Base-by-base conservation (phyloP, 179 eudicot species). In the Spinacia oleracea region DNA sequence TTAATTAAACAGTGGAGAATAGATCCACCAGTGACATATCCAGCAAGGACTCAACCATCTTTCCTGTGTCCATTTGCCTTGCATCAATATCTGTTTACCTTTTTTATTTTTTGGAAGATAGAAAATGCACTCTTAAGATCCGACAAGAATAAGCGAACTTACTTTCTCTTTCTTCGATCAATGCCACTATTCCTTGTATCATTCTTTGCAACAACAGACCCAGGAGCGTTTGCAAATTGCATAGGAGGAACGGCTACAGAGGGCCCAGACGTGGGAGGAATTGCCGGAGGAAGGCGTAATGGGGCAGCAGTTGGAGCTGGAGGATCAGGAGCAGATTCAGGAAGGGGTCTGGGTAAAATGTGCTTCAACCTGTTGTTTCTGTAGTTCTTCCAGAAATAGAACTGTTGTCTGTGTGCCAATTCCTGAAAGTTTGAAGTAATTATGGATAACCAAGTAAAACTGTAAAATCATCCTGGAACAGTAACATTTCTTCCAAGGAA, bases 121-220 rank as follows among this genome's bases (percentile, higher is more conserved):
- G 29, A n/a, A 62, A 58, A 3, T 29, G 40, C 0, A 46, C 27
- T 27, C 42, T 55, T 5, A 18, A 27, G 81, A 32, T 46, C 74
- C 71, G 3, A 75, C 25, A 50, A 64, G 29, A 68, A 48, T 21
- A 18, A 78, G 45, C 4, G 27, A 45, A 72, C 83, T 29, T 86
- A 93, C 98, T 95, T 95, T 81, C 97, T 90, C 91, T 93, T 95
- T 82, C 97, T 91, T 80, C 93, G 83, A 84, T 95, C 98, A 58
- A 85, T 74, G 55, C 84, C 90, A 72, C 86, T 86, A 59, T 81
- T 91, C 86, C 97, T 91, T 69, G 77, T 81, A 76, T 95, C 97
- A 84, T 80, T 91, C 81, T 89, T 95, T 73, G 84, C 85, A 70
- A 84, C 84, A 76, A 86, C 77, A 55, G 97, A 85, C 72, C 89